Conservation (phyloP, 257 asterid species). For the Solanum peruvianum region DNA sequence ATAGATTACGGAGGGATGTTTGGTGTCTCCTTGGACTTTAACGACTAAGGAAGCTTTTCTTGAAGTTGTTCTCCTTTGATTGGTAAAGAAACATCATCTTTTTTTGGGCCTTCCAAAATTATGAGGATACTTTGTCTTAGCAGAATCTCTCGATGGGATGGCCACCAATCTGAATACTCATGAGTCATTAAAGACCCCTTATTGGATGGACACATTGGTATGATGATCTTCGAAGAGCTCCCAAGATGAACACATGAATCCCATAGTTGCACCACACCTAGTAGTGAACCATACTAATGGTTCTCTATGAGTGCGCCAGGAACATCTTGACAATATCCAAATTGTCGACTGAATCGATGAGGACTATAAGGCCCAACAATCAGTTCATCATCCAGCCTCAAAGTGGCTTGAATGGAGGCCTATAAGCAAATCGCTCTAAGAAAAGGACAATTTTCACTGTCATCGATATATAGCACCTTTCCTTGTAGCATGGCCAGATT, state of each 20-base stretch:
- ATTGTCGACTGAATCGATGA: background rate
- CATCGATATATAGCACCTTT: background rate
- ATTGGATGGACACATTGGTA: too few relatives aligned
- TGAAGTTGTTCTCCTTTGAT: background rate
- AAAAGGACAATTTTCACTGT: background rate
- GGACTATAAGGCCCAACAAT: background rate
- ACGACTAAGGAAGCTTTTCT: too few relatives aligned
- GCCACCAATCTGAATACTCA: too few relatives aligned
- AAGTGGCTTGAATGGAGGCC: background rate
- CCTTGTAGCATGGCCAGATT: background rate
- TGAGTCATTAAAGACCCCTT: too few relatives aligned
- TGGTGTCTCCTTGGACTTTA: too few relatives aligned
- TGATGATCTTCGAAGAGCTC: too few relatives aligned
- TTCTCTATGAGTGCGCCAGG: too few relatives aligned
- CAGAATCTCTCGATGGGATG: too few relatives aligned
- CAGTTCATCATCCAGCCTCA: background rate
- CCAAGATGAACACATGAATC: background rate
- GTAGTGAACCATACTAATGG: background rate
- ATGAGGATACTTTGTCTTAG: background rate
- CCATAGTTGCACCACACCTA: background rate
- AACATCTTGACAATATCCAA: background rate
- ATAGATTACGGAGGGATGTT: fast-evolving
- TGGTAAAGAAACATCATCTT: background rate
- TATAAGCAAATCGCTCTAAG: background rate
- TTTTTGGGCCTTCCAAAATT: background rate